These are phyloP conservation scores for Sugiyamaella valdiviana DNA, from an alignment of 805 yeast genomes.

Conservation along the genomic window DNA sequence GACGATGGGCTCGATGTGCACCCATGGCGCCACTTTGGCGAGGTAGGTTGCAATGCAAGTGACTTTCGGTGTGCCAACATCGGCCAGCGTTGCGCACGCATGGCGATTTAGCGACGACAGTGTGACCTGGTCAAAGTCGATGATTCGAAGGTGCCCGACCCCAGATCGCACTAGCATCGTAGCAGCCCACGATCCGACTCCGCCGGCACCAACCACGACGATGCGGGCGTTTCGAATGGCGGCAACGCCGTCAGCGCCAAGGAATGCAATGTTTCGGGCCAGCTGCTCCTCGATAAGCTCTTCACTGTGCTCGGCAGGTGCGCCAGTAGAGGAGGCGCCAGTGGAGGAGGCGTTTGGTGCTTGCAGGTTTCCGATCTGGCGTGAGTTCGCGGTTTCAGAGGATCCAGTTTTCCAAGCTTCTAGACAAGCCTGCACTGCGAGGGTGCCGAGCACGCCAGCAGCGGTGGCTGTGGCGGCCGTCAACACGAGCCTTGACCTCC, in stretches of 20 bases:
- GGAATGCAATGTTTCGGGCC: slow-evolving; percentile 87
- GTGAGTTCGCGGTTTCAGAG: background rate
- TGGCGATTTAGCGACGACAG: slow-evolving; percentile 88
- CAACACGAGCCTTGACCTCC: background rate
- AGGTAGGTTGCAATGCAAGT: slow-evolving; percentile 68
- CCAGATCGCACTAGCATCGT: slow-evolving; percentile 85
- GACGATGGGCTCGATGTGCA: slow-evolving; percentile 67
- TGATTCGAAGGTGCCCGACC: slow-evolving; percentile 64
- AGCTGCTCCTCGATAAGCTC: slow-evolving; percentile 83
- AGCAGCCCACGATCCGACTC: slow-evolving; percentile 90
- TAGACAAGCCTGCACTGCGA: slow-evolving; percentile 1
- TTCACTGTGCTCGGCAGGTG: too few relatives aligned
- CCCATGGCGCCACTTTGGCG: slow-evolving; percentile 86
- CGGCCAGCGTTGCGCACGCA: slow-evolving; percentile 83
- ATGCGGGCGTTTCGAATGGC: slow-evolving; percentile 64
- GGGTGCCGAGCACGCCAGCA: slow-evolving; percentile 5
- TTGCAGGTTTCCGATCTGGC: background rate
- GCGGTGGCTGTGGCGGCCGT: slow-evolving; percentile 7
- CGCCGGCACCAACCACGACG: slow-evolving; percentile 91
- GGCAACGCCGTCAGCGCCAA: slow-evolving; percentile 77
- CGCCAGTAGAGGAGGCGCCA: too few relatives aligned
- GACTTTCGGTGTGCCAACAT: slow-evolving; percentile 91
- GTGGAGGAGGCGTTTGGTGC: background rate
- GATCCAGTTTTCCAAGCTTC: background rate
- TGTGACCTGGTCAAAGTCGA: slow-evolving; percentile 96